These are phyloP conservation scores for Nemania diffusa DNA, from an alignment of 2,329 filamentous ascomycete genomes.

Conservation along the genomic window DNA sequence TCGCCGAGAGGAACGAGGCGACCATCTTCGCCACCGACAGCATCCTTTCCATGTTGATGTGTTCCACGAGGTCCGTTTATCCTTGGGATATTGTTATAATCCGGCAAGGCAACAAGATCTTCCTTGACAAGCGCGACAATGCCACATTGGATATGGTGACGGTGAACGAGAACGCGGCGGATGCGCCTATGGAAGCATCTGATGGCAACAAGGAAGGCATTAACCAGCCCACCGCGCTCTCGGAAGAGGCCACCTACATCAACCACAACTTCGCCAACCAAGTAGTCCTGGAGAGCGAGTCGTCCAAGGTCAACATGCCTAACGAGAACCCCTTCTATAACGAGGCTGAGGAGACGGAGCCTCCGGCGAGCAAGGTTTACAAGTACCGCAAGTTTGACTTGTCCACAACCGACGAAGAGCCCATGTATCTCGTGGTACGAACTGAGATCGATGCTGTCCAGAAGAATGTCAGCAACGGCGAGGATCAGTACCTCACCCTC, in stretches of 20 bases:
- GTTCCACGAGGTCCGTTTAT: slow-evolving; percentile 94
- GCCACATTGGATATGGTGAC: slow-evolving; percentile 96
- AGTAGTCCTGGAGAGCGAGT: slow-evolving; percentile 85
- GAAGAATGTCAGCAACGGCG: slow-evolving; percentile 92
- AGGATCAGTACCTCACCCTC: slow-evolving; percentile 90
- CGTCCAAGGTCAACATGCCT: slow-evolving; percentile 81
- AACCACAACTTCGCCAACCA: slow-evolving; percentile 99
- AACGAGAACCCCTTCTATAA: slow-evolving; percentile 99
- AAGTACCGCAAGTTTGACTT: slow-evolving; percentile 98
- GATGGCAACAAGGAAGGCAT: slow-evolving; percentile 94
- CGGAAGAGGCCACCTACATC: slow-evolving; percentile 98
- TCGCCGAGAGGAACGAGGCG: slow-evolving; percentile 94
- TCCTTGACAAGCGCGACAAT: slow-evolving; percentile 97
- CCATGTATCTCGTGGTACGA: slow-evolving; percentile 90
- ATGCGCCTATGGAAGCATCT: slow-evolving; percentile 89
- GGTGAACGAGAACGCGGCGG: slow-evolving; percentile 97
- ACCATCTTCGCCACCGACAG: slow-evolving; percentile 97
- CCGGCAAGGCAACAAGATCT: slow-evolving; percentile 94
- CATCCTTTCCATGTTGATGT: slow-evolving; percentile 99
- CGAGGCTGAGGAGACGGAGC: slow-evolving; percentile 88
- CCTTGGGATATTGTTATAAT: slow-evolving; percentile 98
- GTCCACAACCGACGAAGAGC: slow-evolving; percentile 93
- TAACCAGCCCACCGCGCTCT: slow-evolving; percentile 92
- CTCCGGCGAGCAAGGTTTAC: slow-evolving; percentile 95
- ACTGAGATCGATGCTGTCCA: slow-evolving; percentile 95